These are phyloP conservation scores for Monosporascus cannonballus DNA, from an alignment of 2,329 filamentous ascomycete genomes.

Conservation along the genomic window DNA sequence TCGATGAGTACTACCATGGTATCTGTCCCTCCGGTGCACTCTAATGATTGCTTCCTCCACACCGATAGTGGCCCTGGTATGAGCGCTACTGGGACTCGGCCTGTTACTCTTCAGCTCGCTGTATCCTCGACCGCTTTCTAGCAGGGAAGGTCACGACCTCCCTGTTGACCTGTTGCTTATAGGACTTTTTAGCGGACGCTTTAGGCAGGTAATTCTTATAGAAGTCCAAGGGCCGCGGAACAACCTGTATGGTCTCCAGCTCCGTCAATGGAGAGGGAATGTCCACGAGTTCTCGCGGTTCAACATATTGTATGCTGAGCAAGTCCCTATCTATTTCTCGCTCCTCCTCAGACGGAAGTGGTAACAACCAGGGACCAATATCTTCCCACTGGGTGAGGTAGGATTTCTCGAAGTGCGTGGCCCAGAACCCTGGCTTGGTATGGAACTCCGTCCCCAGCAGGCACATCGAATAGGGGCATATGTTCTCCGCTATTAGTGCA, in stretches of 20 bases:
- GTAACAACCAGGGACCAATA: not conserved
- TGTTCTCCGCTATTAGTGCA: constrained; percentile 1
- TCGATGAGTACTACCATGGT: not conserved
- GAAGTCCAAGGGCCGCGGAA: not conserved
- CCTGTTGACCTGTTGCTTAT: not conserved
- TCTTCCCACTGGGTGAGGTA: constrained; percentile 1
- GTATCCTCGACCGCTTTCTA: not conserved
- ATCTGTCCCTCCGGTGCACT: not conserved
- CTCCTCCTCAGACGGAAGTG: not conserved
- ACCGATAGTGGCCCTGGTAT: constrained; percentile 2
- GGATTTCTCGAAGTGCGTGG: constrained; percentile 4
- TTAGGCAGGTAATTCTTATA: not conserved
- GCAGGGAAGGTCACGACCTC: not conserved
- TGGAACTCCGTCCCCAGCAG: not conserved
- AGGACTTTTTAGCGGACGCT: not conserved
- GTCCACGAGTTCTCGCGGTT: not conserved
- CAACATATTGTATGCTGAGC: constrained; percentile 1
- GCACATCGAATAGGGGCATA: constrained; percentile 3
- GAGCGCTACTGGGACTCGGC: not conserved
- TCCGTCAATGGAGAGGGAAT: not conserved
- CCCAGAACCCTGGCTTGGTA: constrained; percentile 1
- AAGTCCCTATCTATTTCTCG: not conserved
- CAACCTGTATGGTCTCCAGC: not conserved
- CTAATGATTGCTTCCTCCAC: not conserved
- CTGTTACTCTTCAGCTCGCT: not conserved